phyloP scores from a whole-genome alignment of 208 protist species.

The Strigomonas culicis region DNA sequence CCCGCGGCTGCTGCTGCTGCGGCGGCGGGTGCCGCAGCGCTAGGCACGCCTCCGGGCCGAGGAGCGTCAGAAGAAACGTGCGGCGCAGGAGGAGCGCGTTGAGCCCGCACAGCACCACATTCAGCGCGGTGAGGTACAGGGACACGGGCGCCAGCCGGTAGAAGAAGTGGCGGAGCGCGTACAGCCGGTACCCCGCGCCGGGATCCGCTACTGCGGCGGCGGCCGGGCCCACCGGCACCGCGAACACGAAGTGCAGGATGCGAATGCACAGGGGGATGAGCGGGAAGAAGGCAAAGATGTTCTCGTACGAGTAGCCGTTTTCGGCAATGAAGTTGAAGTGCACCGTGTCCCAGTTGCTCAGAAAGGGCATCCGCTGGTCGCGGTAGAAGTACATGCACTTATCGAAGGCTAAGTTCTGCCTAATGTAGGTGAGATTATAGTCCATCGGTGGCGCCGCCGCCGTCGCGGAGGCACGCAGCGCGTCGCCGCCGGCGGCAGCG shows the following conservation, averaged over 20 bases:
- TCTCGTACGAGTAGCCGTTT: constrained; percentile 75
- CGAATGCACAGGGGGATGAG: constrained; percentile 52
- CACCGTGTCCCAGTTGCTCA: constrained; percentile 68
- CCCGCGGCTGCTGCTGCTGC: constrained; percentile 12
- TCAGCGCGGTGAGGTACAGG: constrained; percentile 41
- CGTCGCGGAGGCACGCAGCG: no score
- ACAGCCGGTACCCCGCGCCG: no score
- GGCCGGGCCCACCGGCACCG: no score
- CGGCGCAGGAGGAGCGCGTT: constrained; percentile 53
- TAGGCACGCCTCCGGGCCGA: constrained; percentile 37
- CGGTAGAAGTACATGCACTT: constrained; percentile 42
- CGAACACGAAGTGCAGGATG: constrained; percentile 30
- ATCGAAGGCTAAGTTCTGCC: constrained; percentile 65
- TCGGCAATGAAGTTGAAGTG: constrained; percentile 76
- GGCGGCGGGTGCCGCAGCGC: no score
- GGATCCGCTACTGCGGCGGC: no score
- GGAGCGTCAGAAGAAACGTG: constrained; percentile 44
- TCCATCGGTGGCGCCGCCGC: no score
- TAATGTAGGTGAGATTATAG: no score
- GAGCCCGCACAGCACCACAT: constrained; percentile 29
- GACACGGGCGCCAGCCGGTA: constrained; percentile 39
- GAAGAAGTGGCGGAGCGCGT: constrained; percentile 22
- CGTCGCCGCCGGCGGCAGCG: constrained; percentile 7
- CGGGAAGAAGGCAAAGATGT: constrained; percentile 67
- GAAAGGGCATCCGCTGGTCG: constrained; percentile 39